Evolutionary conservation across 345 rosid species (phyloP), one percentile per base, ranked within the genome.

Genomic region (Murraya paniculata): DNA sequence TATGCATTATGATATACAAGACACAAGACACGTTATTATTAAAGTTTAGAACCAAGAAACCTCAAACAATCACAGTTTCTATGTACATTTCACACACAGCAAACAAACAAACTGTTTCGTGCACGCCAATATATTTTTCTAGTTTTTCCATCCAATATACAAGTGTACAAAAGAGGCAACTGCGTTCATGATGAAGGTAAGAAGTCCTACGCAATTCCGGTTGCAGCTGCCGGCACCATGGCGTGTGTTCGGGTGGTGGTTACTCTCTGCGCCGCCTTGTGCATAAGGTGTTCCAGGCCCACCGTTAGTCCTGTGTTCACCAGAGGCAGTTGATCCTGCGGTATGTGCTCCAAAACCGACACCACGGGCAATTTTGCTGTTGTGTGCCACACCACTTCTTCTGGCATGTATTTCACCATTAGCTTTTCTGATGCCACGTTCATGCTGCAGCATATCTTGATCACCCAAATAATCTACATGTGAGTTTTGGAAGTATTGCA

Each of bases 201-300:
- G 10, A 72, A 72, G 28, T 30, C 22, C 64, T 0, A 76, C 14
- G 35, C 28, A 21, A 66, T 55, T 59, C 64, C 2, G 72, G 24
- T 31, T 64, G 74, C 64, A 11, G 79, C 64, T 30, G 65, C 73
- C 69, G 2, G 82, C 81, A 39, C 77, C 36, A 21, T 39, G 73
- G 67, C 68, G 80, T 50, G 11, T 72, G 28, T 38, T 48, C 1
- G 62, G 66, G 79, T 71, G 84, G 81, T 30, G 83, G 68, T 82
- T 79, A 62, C 28, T 82, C 45, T 73, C 79, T 31, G 82, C 85
- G 0, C 85, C 85, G 0, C 79, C 84, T 9, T 68, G 57, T 41
- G 9, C 57, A 41, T 36, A 30, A 45, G 72, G 58, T 41, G 72
- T 25, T 71, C 61, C 61, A 4, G 61, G 31, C 2, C 27, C 61